Base-by-base conservation (phyloP, 2,329 filamentous ascomycete genomes). In the Truncatella angustata region DNA sequence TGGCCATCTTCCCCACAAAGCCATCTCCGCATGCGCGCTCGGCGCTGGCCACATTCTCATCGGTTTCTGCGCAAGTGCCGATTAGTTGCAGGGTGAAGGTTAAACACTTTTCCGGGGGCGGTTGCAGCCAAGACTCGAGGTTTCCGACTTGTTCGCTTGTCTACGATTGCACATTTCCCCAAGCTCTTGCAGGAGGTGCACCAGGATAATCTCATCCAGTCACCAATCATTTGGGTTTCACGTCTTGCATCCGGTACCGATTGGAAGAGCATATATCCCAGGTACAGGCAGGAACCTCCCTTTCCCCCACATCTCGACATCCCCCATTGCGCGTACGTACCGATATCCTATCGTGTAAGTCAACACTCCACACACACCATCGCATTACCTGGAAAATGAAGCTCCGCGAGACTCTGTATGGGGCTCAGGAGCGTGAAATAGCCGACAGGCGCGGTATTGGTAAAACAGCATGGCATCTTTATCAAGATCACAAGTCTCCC, bases 181-280 rank as follows among this genome's bases (percentile, higher is more conserved):
- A n/a, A n/a, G n/a, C n/a, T n/a, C n/a, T n/a, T n/a, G n/a, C n/a
- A n/a, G n/a, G n/a, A n/a, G n/a, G n/a, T n/a, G n/a, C n/a, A n/a
- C n/a, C n/a, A n/a, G n/a, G n/a, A n/a, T n/a, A n/a, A n/a, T n/a
- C n/a, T n/a, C n/a, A n/a, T n/a, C n/a, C n/a, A n/a, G n/a, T n/a
- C 28, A 9, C 28, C 28, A 32, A 32, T 32, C 28, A 32, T 32
- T 32, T 7, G 2, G 7, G 14, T 32, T 9, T 32, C 28, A 9
- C 14, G 28, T 32, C 14, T 6, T 10, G 14, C 14, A 28, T 14
- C 40, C 40, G 7, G 40, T 23, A 44, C n/a, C 20, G 40, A 26
- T 12, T 23, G 40, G 40, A 44, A 44, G 21, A 44, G 40, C 12
- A 26, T 44, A 44, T 44, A 44, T 16, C 40, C 40, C n/a, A n/a